These are phyloP conservation scores for Ustilago tritici DNA, from an alignment of 1,284 basidiomycete species.

Conservation along the genomic window DNA sequence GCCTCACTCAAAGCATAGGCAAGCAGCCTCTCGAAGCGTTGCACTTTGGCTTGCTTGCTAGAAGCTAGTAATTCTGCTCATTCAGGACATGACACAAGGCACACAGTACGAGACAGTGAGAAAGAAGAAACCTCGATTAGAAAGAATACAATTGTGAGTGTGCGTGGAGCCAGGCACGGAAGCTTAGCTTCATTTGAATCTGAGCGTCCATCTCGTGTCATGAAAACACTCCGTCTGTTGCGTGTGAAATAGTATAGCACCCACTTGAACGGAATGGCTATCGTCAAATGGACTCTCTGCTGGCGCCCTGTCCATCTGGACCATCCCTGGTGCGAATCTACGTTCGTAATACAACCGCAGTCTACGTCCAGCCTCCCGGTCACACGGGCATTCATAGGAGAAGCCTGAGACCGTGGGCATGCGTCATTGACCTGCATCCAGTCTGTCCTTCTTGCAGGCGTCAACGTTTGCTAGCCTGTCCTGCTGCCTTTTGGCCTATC, in stretches of 20 bases:
- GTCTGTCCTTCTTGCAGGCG: not conserved
- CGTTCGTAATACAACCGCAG: not conserved
- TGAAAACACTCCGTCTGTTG: too few species aligned
- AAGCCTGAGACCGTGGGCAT: not conserved
- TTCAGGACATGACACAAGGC: too few species aligned
- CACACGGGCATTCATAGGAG: not conserved
- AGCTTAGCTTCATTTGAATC: too few species aligned
- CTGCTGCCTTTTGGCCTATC: not conserved
- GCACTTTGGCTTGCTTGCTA: too few species aligned
- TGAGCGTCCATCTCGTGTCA: too few species aligned
- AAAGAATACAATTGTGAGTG: too few species aligned
- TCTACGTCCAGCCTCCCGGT: not conserved
- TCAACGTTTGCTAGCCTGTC: not conserved
- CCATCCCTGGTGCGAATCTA: not conserved
- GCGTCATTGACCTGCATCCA: not conserved
- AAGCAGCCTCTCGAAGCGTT: too few species aligned
- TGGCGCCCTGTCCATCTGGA: not conserved
- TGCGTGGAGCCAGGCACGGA: too few species aligned
- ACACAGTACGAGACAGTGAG: too few species aligned
- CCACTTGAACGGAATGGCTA: not conserved
- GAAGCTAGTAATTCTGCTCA: too few species aligned
- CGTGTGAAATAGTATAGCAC: not conserved
- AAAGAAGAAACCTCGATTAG: too few species aligned
- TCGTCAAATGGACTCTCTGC: not conserved
- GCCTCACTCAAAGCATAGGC: too few species aligned